These are phyloP conservation scores for Brasilioporus rufonigricans DNA, from an alignment of 768 basidiomycete species.

Conservation along the genomic window DNA sequence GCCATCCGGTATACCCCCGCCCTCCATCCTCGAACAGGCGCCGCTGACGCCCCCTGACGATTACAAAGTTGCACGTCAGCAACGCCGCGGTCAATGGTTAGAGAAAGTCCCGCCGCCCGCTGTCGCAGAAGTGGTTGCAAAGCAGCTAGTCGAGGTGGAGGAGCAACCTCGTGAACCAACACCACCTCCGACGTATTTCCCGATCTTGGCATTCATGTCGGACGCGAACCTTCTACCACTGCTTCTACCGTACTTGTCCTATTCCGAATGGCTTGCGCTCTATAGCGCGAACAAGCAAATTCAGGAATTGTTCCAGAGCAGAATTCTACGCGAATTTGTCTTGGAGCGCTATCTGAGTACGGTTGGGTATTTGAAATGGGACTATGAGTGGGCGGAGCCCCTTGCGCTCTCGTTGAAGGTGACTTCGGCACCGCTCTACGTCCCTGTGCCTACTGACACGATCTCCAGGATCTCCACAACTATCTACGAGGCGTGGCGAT, in stretches of 20 bases:
- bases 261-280: constrained; percentile 67
- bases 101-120: constrained; percentile 38
- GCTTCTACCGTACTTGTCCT: constrained; percentile 63
- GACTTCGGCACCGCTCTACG: constrained; percentile 20
- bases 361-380: constrained; percentile 74
- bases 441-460: constrained; percentile 7
- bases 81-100: constrained; percentile 39
- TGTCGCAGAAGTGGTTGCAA: constrained; percentile 33
- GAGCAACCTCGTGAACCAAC: constrained; percentile 21
- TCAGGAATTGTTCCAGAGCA: constrained; percentile 47
- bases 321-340: constrained; percentile 57
- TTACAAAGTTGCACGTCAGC: constrained; percentile 40
- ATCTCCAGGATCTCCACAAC: constrained; percentile 64
- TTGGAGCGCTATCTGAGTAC: constrained; percentile 67
- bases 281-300: constrained; percentile 56
- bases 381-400: constrained; percentile 52
- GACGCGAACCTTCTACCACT: constrained; percentile 49
- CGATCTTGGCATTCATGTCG: constrained; percentile 55
- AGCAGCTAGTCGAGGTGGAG: constrained; percentile 18
- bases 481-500: constrained; percentile 80
- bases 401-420: constrained; percentile 63
- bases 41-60: constrained; percentile 32
- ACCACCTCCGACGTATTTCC: constrained; percentile 39
- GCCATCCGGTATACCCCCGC: background rate
- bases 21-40: background rate